Evolutionary conservation across 352 stramenopile species (phyloP).

Genomic region (Pythium utonaiense): DNA sequence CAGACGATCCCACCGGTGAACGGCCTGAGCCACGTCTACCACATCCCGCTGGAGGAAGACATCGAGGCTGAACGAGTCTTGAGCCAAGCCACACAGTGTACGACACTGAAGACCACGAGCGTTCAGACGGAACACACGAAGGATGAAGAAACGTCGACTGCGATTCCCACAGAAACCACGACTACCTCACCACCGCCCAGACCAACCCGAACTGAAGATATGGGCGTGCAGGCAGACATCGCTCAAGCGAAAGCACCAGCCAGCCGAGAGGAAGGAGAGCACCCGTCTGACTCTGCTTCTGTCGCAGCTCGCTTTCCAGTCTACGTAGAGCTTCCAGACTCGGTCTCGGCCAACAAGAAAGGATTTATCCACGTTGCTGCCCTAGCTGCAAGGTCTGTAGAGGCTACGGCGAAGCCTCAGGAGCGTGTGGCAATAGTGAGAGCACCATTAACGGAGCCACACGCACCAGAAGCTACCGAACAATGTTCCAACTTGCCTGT

Average conservation of each 20-base stretch:
- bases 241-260: neutral
- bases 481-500: neutral
- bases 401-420: neutral
- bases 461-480: neutral
- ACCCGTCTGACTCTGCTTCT: too few relatives aligned
- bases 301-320: conserved; percentile 18
- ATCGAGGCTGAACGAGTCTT: neutral
- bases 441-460: neutral
- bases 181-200: neutral
- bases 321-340: conserved; percentile 13
- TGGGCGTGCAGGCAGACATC: neutral
- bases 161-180: neutral
- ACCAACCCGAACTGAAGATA: neutral
- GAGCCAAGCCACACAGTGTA: conserved; percentile 9
- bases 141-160: neutral
- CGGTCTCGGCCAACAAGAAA: neutral
- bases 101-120: conserved; percentile 6
- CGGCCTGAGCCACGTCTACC: neutral
- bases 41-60: neutral
- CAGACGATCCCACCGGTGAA: conserved; percentile 3
- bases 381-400: neutral
- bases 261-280: neutral
- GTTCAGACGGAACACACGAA: conserved; percentile 13
- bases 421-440: neutral
- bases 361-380: conserved; percentile 9